These are phyloP conservation scores for Krasilnikovozyma curviuscula DNA, from an alignment of 768 basidiomycete species.

Conservation along the genomic window DNA sequence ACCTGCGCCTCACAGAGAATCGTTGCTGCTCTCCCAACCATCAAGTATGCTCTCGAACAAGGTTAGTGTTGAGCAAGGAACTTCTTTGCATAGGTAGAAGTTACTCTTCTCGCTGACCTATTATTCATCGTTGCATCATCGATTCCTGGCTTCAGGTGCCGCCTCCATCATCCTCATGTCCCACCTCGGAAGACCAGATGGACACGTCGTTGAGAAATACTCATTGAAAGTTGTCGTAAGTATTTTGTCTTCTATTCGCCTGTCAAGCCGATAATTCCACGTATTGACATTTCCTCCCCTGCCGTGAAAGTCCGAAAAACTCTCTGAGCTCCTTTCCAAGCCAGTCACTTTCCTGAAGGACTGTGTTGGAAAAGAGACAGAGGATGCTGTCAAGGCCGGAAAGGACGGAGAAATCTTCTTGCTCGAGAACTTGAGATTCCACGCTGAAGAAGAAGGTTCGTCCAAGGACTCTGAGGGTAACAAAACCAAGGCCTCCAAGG, in stretches of 20 bases:
- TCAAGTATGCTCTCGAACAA: constrained; percentile 74
- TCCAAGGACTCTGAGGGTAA: constrained; percentile 81
- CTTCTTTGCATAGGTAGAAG: neutral
- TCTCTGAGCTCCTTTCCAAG: constrained; percentile 51
- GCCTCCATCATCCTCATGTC: constrained; percentile 82
- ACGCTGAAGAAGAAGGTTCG: constrained; percentile 93
- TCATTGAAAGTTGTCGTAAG: constrained; percentile 58
- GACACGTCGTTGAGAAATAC: constrained; percentile 70
- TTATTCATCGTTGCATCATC: neutral
- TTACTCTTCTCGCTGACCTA: neutral
- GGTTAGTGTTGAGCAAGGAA: constrained; percentile 31
- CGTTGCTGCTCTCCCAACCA: constrained; percentile 86
- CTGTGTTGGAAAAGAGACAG: constrained; percentile 68
- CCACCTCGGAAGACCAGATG: constrained; percentile 92
- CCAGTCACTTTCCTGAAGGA: constrained; percentile 64
- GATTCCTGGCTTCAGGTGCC: constrained; percentile 27
- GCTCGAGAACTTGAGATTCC: constrained; percentile 94
- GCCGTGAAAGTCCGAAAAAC: constrained; percentile 36
- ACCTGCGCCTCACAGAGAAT: constrained; percentile 48
- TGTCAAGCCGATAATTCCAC: neutral
- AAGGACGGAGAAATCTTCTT: constrained; percentile 47
- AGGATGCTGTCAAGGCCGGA: constrained; percentile 52
- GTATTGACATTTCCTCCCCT: neutral
- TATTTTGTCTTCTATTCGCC: neutral
- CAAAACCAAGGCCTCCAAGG: constrained; percentile 75